These are phyloP conservation scores for Didymella glomerata DNA, from an alignment of 2,329 filamentous ascomycete genomes.

Conservation along the genomic window DNA sequence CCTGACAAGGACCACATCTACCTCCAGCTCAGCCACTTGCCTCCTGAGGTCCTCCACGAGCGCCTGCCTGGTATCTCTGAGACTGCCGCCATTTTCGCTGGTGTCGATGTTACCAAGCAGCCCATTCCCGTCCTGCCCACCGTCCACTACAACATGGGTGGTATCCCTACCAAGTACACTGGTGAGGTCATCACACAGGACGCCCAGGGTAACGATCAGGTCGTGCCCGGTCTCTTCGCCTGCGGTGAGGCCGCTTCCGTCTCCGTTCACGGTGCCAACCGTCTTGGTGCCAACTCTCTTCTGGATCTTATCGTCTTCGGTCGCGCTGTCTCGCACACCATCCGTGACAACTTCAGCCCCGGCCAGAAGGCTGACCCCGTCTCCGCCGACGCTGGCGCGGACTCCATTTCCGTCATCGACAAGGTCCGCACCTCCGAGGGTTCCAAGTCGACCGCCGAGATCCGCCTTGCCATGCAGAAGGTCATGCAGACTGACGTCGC, in stretches of 20 bases:
- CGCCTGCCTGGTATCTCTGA: constrained; percentile 98
- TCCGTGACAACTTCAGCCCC: constrained; percentile 91
- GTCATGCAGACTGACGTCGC: constrained; percentile 97
- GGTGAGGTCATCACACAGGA: constrained; percentile 94
- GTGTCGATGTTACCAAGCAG: constrained; percentile 96
- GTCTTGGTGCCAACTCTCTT: constrained; percentile 96
- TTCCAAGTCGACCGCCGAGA: constrained; percentile 85
- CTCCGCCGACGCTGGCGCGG: constrained; percentile 84
- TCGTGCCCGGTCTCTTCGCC: constrained; percentile 93
- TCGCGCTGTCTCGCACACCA: constrained; percentile 95
- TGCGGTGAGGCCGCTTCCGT: constrained; percentile 98
- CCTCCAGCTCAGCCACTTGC: constrained; percentile 95
- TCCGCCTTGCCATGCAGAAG: constrained; percentile 95
- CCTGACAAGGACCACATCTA: constrained; percentile 98
- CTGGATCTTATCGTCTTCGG: constrained; percentile 98
- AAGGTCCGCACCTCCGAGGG: constrained; percentile 83
- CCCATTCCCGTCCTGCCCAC: constrained; percentile 96
- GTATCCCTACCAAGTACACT: constrained; percentile 97
- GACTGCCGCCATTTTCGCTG: constrained; percentile 95
- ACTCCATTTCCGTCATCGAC: constrained; percentile 87
- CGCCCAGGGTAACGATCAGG: constrained; percentile 84
- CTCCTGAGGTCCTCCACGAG: constrained; percentile 89
- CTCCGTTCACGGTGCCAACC: constrained; percentile 97
- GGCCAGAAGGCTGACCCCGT: constrained; percentile 81
- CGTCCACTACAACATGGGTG: constrained; percentile 99